A percentile compares a stretch with the other conserved stretches of the same genome.
Conservation (phyloP, 2,329 filamentous ascomycete species). For the Alternaria rosae region DNA sequence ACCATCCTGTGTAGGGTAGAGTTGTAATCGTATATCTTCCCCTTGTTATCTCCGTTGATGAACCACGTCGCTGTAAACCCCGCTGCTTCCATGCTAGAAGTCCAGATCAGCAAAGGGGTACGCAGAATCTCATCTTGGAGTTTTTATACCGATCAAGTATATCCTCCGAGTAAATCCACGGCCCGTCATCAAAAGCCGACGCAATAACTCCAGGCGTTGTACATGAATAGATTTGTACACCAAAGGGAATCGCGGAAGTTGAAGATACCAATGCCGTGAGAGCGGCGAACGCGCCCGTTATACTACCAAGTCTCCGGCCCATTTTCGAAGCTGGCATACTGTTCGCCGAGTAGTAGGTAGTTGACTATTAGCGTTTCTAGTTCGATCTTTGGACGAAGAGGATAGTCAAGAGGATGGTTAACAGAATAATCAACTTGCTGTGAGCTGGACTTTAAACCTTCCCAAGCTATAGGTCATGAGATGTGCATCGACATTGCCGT, state of each 20-base stretch:
- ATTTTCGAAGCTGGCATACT: neutral
- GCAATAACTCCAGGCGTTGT: slow-evolving; percentile 3
- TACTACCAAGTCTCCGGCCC: neutral
- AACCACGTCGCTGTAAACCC: slow-evolving; percentile 7
- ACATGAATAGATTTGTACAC: slow-evolving; percentile 4
- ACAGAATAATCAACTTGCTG: neutral
- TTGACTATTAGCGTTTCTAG: neutral
- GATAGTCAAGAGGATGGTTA: neutral
- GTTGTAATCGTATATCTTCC: slow-evolving; percentile 2
- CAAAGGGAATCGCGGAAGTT: slow-evolving; percentile 1
- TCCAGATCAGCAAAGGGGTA: neutral
- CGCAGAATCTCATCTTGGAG: neutral
- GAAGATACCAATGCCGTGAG: neutral
- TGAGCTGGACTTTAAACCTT: neutral
- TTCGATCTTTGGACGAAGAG: neutral
- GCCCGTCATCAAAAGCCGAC: slow-evolving; percentile 7
- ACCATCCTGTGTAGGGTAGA: slow-evolving; percentile 1
- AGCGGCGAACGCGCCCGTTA: neutral
- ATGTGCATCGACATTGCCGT: neutral
- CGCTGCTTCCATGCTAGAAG: slow-evolving; percentile 1
- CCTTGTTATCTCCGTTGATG: slow-evolving; percentile 6
- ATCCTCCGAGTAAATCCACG: neutral
- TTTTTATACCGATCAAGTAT: neutral
- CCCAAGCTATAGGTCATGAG: neutral
- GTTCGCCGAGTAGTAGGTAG: too few species aligned